Evolutionary conservation across 306 rosid genomes (phyloP).

Genomic region (Dryas alaskensis): DNA sequence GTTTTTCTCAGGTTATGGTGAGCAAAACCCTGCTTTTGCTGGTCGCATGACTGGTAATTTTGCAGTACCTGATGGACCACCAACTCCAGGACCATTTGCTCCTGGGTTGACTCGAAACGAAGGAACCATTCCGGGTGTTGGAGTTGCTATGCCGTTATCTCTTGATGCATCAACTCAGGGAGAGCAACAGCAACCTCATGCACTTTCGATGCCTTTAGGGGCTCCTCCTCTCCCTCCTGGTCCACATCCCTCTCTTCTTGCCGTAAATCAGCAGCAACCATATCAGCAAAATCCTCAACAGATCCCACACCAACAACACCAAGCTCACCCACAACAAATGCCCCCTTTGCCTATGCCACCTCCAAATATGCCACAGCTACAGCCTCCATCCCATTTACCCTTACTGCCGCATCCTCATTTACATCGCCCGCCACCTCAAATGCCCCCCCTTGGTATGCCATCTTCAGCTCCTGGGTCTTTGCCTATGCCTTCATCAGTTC

Average conservation of each 20-base stretch:
- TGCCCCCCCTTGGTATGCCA: constrained; percentile 77
- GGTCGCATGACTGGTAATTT: constrained; percentile 69
- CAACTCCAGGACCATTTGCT: constrained; percentile 87
- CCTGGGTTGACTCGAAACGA: constrained; percentile 88
- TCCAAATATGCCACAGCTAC: constrained; percentile 78
- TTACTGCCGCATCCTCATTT: constrained; percentile 81
- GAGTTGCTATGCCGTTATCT: constrained; percentile 87
- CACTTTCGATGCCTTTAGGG: constrained; percentile 62
- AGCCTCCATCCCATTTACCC: constrained; percentile 90
- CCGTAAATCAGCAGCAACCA: constrained; percentile 76
- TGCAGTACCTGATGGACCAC: constrained; percentile 70
- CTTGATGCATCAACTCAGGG: constrained; percentile 69
- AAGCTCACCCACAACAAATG: constrained; percentile 69
- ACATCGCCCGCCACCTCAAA: constrained; percentile 82
- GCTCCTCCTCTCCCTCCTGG: constrained; percentile 99
- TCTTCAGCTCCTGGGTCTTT: constrained; percentile 62
- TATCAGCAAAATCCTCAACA: constrained; percentile 89
- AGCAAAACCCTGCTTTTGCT: constrained; percentile 64
- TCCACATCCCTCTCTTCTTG: constrained; percentile 96
- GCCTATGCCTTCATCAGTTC: constrained; percentile 50
- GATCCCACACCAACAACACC: constrained; percentile 69
- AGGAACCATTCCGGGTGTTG: constrained; percentile 97
- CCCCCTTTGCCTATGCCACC: constrained; percentile 68
- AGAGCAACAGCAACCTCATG: constrained; percentile 78
- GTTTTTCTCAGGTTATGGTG: constrained; percentile 68